Conservation (phyloP, 139 green algal genomes). For the Astrephomene gubernaculifera region DNA sequence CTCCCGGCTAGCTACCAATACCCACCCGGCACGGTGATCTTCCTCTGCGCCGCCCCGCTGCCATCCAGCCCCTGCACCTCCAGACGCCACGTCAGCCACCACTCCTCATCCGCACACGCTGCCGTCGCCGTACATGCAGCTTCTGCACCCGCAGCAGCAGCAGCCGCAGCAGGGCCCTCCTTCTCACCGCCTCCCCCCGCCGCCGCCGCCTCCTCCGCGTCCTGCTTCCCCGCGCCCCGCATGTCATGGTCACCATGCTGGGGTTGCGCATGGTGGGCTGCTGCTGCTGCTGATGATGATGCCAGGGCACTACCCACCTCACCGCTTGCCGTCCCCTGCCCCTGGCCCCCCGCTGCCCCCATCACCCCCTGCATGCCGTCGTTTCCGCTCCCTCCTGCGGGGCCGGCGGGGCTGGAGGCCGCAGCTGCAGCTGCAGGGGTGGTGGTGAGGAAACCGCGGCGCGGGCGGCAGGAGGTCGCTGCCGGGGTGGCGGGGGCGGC, state of each 20-base stretch:
- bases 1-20: neutral
- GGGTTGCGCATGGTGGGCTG: too few relatives aligned
- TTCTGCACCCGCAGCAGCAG: neutral
- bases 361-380: neutral
- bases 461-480: neutral
- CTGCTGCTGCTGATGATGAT: too few relatives aligned
- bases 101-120: neutral
- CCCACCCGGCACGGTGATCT: constrained; percentile 18
- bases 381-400: neutral
- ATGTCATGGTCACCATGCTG: too few relatives aligned
- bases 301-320: too few relatives aligned
- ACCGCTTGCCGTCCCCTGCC: too few relatives aligned
- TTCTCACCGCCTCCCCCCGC: neutral
- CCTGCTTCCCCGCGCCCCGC: neutral
- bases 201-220: neutral
- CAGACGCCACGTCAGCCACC: constrained; percentile 40
- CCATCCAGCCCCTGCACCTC: constrained; percentile 29
- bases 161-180: neutral
- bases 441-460: too few relatives aligned
- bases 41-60: neutral
- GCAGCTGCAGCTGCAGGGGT: neutral
- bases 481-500: neutral
- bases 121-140: neutral
- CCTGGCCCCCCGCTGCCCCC: too few relatives aligned
- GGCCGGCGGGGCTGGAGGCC: neutral